Percentiles rank a stretch among this genome's conserved stretches.
Evolutionary conservation across 2,329 filamentous ascomycete species (phyloP).

Genomic region (Arthrobotrys sphaeroides): DNA sequence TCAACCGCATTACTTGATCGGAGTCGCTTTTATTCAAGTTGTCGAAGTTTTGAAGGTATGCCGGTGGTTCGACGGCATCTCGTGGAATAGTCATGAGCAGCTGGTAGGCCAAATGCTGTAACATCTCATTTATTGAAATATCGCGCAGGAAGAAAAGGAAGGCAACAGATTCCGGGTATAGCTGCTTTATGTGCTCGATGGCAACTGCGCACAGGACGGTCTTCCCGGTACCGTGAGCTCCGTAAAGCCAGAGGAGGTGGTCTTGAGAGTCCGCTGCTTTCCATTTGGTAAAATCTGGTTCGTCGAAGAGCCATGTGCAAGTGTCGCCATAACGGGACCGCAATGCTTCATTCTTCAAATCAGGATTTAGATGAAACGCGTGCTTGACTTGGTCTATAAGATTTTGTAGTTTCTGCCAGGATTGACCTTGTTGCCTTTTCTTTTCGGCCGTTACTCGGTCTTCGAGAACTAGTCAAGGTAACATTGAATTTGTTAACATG

Average conservation of each 20-base stretch:
- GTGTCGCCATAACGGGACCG: too few relatives aligned
- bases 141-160: not conserved
- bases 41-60: not conserved
- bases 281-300: too few relatives aligned
- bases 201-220: constrained; percentile 7
- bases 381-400: too few relatives aligned
- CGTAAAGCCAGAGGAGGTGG: not conserved
- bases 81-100: not conserved
- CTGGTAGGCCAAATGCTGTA: not conserved
- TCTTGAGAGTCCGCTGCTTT: not conserved
- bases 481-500: too few relatives aligned
- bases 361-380: too few relatives aligned
- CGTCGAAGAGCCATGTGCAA: too few relatives aligned
- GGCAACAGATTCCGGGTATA: not conserved
- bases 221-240: not conserved
- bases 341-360: too few relatives aligned
- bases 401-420: too few relatives aligned
- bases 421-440: too few relatives aligned
- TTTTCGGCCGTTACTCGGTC: too few relatives aligned
- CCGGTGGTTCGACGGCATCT: not conserved
- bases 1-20: not conserved
- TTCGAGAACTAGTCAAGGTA: too few relatives aligned
- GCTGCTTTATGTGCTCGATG: not conserved
- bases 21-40: not conserved
- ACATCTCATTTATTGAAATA: not conserved